Conservation (phyloP, 345 rosid species). For the sweet orange (Citrus sinensis) region DVS_A1.0 CM039162.1:26065501-26066000, state of each 20-base stretch:
- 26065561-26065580: neutral
- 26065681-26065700: neutral
- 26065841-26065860: constrained; percentile 37
- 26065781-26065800: constrained; percentile 61
- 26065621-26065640: neutral
- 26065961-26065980: constrained; percentile 43
- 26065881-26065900: constrained; percentile 42
- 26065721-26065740: constrained; percentile 63
- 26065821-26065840: constrained; percentile 65
- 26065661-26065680: neutral
- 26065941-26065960: constrained; percentile 44
- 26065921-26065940: constrained; percentile 52
- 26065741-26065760: constrained; percentile 77
- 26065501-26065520: constrained; percentile 54
- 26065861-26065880: constrained; percentile 42
- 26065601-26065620: neutral
- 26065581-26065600: neutral
- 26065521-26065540: constrained; percentile 31
- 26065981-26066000: constrained; percentile 65
- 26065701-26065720: constrained; percentile 23
- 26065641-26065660: neutral
- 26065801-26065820: constrained; percentile 61
- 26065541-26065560: neutral
- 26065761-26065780: constrained; percentile 68
- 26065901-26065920: constrained; percentile 69